These are phyloP conservation scores for Penicillium palitans DNA, from an alignment of 2,329 filamentous ascomycete genomes.

Conservation along the genomic window DNA sequence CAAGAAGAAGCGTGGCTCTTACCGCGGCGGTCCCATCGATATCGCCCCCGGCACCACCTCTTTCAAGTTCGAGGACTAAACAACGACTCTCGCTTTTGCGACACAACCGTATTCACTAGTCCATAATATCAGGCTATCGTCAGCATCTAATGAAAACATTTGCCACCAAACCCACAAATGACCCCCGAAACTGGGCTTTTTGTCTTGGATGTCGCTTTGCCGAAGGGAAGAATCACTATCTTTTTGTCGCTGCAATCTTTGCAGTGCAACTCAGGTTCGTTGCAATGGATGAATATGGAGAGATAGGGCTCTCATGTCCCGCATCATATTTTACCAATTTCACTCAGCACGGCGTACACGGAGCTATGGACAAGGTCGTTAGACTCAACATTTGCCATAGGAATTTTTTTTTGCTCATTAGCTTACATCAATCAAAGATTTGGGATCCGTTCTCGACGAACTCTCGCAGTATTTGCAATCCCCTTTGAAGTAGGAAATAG, in stretches of 20 bases:
- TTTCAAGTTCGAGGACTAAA: constrained; percentile 90
- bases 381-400: neutral
- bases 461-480: neutral
- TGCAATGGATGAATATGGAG: neutral
- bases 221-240: neutral
- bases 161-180: neutral
- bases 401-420: constrained; percentile 6
- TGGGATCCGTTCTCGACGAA: neutral
- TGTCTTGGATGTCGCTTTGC: constrained; percentile 7
- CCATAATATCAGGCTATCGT: constrained; percentile 2
- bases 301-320: neutral
- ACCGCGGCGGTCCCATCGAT: constrained; percentile 86
- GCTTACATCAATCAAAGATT: constrained; percentile 20
- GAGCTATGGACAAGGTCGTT: constrained; percentile 16
- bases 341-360: constrained; percentile 21
- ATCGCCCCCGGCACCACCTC: constrained; percentile 71
- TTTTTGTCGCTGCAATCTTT: neutral
- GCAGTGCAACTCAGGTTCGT: neutral
- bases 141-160: neutral
- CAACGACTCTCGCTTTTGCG: constrained; percentile 2
- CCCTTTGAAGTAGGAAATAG: neutral
- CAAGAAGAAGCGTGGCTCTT: constrained; percentile 91
- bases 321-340: constrained; percentile 7
- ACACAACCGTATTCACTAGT: constrained; percentile 1
- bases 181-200: neutral